phyloP scores from a whole-genome alignment of 1,284 basidiomycete genomes.

The Irpex rosettiformis region DNA sequence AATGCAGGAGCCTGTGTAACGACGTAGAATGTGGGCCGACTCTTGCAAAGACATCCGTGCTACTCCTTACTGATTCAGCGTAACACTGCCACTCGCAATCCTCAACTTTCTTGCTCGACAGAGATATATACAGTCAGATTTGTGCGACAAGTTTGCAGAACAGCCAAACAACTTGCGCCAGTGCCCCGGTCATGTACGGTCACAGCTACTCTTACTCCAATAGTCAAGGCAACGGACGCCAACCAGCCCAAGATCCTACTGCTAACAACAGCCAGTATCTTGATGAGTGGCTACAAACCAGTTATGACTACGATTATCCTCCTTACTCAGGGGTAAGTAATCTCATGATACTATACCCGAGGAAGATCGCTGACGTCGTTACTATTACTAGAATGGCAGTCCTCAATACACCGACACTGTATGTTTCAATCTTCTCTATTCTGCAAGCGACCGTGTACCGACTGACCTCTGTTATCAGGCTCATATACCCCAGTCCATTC shows the following conservation, averaged over 20 bases:
- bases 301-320: not conserved
- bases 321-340: not conserved
- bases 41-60: not conserved
- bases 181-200: constrained; percentile 9
- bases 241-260: not conserved
- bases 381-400: not conserved
- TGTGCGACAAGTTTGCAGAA: not conserved
- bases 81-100: not conserved
- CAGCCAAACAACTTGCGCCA: not conserved
- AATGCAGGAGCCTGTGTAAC: constrained; percentile 11
- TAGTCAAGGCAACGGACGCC: not conserved
- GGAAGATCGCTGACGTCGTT: not conserved
- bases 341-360: not conserved
- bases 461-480: not conserved
- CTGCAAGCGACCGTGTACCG: not conserved
- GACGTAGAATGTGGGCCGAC: constrained; percentile 2
- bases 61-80: not conserved
- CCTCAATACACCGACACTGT: not conserved
- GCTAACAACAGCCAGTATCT: not conserved
- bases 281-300: not conserved
- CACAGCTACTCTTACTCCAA: constrained; percentile 2
- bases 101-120: not conserved
- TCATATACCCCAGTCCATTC: not conserved
- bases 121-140: constrained; percentile 7
- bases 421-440: not conserved